These are phyloP conservation scores for Pythium dissotocum DNA, from an alignment of 352 stramenopile species.

Conservation along the genomic window DNA sequence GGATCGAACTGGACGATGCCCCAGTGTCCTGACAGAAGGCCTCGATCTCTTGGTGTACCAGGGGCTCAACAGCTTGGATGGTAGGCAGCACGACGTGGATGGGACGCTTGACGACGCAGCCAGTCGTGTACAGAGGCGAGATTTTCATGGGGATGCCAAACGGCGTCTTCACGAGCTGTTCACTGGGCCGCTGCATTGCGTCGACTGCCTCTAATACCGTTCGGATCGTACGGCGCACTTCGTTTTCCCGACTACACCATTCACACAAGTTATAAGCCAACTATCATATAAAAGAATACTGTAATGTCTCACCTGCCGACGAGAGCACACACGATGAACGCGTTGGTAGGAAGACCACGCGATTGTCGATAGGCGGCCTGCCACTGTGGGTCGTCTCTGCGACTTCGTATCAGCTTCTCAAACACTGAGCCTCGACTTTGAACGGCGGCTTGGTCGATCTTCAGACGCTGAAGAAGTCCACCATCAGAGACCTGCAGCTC, in stretches of 20 bases:
- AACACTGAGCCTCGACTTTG: slow-evolving; percentile 16
- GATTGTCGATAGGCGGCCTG: slow-evolving; percentile 18
- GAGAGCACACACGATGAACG: slow-evolving; percentile 61
- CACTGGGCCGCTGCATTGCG: slow-evolving; percentile 27
- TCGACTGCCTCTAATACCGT: slow-evolving; percentile 50
- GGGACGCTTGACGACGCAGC: slow-evolving; percentile 23
- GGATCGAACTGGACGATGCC: not conserved
- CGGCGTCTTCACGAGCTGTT: slow-evolving; percentile 13
- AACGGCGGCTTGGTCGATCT: not conserved
- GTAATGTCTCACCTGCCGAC: slow-evolving; percentile 49
- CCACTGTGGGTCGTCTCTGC: slow-evolving; percentile 11
- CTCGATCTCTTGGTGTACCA: slow-evolving; percentile 30
- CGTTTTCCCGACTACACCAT: slow-evolving; percentile 48
- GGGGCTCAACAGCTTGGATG: slow-evolving; percentile 35
- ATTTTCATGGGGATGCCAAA: slow-evolving; percentile 22
- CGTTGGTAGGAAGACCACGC: slow-evolving; percentile 33
- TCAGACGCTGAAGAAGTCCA: slow-evolving; percentile 2
- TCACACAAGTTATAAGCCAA: not conserved
- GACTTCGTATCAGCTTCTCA: slow-evolving; percentile 23
- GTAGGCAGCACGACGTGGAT: slow-evolving; percentile 68
- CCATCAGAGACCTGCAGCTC: slow-evolving; percentile 12
- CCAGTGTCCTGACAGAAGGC: not conserved
- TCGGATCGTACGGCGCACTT: slow-evolving; percentile 48
- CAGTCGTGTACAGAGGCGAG: slow-evolving; percentile 9
- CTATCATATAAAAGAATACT: not conserved